Evolutionary conservation across 1,284 basidiomycete genomes (phyloP).

Genomic region (Macrocystidia cucumis): DNA sequence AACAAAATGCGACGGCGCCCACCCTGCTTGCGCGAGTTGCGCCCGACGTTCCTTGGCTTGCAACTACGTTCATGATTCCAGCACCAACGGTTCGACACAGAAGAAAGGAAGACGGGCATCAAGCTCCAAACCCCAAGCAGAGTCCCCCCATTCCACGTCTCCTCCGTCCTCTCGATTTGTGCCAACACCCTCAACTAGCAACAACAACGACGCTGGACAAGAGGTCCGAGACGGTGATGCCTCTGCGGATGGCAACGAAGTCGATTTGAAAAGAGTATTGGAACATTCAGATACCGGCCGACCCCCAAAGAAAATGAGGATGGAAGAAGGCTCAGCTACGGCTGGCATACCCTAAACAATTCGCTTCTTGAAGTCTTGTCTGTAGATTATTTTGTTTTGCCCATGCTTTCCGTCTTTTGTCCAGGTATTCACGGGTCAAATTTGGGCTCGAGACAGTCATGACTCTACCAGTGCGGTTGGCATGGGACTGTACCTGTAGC

Average conservation of each 20-base stretch:
- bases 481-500: constrained; percentile 26
- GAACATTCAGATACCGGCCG: constrained; percentile 31
- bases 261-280: constrained; percentile 36
- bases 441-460: constrained; percentile 21
- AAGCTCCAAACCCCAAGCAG: constrained; percentile 32
- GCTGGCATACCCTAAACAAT: constrained; percentile 33
- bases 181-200: constrained; percentile 37
- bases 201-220: constrained; percentile 29
- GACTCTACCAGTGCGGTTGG: constrained; percentile 17
- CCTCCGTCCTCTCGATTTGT: constrained; percentile 47
- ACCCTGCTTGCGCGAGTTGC: constrained; percentile 73
- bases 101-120: constrained; percentile 46
- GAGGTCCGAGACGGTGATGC: constrained; percentile 25
- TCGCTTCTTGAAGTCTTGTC: constrained; percentile 16
- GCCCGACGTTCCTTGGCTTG: constrained; percentile 63
- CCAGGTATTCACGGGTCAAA: constrained; percentile 19
- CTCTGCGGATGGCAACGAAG: constrained; percentile 26
- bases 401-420: constrained; percentile 19
- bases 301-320: constrained; percentile 47
- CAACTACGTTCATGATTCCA: constrained; percentile 67
- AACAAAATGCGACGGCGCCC: constrained; percentile 75
- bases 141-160: constrained; percentile 37
- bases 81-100: constrained; percentile 27
- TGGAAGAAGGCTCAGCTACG: constrained; percentile 29
- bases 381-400: constrained; percentile 28